Evolutionary conservation across 179 eudicot species (phyloP).

Genomic region (Sideroxylon spinosum): DNA sequence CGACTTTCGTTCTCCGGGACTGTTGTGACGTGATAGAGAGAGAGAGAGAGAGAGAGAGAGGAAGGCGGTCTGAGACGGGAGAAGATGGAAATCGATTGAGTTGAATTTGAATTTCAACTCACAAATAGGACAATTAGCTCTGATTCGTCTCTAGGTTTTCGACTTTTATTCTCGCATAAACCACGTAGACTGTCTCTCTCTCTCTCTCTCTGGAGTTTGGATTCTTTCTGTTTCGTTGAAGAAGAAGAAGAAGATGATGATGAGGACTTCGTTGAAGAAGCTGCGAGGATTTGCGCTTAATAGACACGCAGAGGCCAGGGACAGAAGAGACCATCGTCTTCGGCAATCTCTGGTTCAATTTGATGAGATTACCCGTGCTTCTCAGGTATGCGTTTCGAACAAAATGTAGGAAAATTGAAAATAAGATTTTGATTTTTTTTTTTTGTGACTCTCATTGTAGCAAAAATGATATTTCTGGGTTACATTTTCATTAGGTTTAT

Average conservation of each 20-base stretch:
- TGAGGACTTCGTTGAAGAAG: constrained; percentile 78
- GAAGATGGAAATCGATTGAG: not conserved
- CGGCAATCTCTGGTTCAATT: constrained; percentile 40
- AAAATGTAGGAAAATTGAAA: too few relatives aligned
- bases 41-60: not conserved
- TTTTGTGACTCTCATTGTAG: not conserved
- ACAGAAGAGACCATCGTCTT: constrained; percentile 22
- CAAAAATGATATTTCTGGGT: not conserved
- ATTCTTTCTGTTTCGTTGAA: not conserved
- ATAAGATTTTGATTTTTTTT: not conserved
- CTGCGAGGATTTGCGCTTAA: constrained; percentile 44
- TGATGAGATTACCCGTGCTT: constrained; percentile 70
- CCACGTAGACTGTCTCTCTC: not conserved
- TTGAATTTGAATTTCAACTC: not conserved
- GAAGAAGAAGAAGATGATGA: constrained; percentile 13
- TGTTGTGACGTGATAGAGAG: not conserved
- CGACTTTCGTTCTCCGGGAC: not conserved
- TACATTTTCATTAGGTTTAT: too few relatives aligned
- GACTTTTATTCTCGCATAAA: not conserved
- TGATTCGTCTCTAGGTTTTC: not conserved
- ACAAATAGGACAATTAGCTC: not conserved
- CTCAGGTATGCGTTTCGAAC: constrained; percentile 43
- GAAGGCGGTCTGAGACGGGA: not conserved
- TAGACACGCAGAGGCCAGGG: constrained; percentile 32
- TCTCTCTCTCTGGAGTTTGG: not conserved